phyloP scores from a whole-genome alignment of 495 filamentous ascomycete species.

The Astrothelium subdiscretum region DNA sequence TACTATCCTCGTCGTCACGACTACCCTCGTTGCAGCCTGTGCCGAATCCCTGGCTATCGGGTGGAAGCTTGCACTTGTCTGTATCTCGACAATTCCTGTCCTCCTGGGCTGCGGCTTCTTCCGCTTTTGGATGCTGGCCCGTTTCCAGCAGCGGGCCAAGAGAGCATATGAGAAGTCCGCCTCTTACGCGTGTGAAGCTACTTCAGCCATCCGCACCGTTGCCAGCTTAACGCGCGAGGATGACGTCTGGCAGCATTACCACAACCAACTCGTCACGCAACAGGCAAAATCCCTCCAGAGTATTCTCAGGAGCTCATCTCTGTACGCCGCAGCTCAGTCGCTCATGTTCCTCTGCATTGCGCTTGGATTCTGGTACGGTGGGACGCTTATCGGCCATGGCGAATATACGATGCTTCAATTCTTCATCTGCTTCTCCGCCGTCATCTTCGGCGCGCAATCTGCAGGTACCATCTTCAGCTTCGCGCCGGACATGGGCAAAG shows the following conservation, averaged over 20 bases:
- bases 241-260: slow-evolving; percentile 68
- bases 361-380: slow-evolving; percentile 93
- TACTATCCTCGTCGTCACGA: slow-evolving; percentile 61
- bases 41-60: slow-evolving; percentile 57
- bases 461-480: slow-evolving; percentile 84
- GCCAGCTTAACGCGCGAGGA: slow-evolving; percentile 76
- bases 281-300: slow-evolving; percentile 49
- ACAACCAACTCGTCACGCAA: slow-evolving; percentile 49
- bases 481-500: slow-evolving; percentile 78
- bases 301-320: slow-evolving; percentile 51
- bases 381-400: slow-evolving; percentile 55
- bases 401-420: slow-evolving; percentile 71
- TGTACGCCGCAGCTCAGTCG: slow-evolving; percentile 72
- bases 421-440: slow-evolving; percentile 70
- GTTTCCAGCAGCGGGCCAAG: slow-evolving; percentile 61
- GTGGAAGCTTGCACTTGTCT: slow-evolving; percentile 87
- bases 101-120: slow-evolving; percentile 73
- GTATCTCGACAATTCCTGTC: slow-evolving; percentile 64
- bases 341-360: slow-evolving; percentile 72
- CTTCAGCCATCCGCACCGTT: slow-evolving; percentile 82
- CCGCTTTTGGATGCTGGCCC: slow-evolving; percentile 70
- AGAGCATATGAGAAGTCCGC: slow-evolving; percentile 62
- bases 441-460: slow-evolving; percentile 74
- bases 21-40: slow-evolving; percentile 61
- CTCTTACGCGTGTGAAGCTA: slow-evolving; percentile 81